These are phyloP conservation scores for Neofusicoccum laricinum DNA, from an alignment of 2,329 filamentous ascomycete genomes.

Conservation along the genomic window DNA sequence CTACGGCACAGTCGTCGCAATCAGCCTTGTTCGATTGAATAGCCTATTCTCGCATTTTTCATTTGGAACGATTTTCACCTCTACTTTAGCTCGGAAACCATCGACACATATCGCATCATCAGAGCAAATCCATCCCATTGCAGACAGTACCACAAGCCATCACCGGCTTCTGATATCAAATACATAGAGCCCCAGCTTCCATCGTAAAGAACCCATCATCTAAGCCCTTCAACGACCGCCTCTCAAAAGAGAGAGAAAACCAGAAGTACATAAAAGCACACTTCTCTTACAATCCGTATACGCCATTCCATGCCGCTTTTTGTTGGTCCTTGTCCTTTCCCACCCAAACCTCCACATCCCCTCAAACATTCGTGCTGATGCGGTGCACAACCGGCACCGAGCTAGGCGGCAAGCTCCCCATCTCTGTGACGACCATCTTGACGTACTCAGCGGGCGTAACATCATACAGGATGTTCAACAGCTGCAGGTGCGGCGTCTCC, in stretches of 20 bases:
- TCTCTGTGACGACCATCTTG: constrained; percentile 85
- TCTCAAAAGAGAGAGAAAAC: not conserved
- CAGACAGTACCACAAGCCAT: not conserved
- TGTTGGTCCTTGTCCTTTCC: not conserved
- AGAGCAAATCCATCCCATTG: not conserved
- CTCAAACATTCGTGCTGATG: constrained; percentile 37
- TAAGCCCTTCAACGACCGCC: not conserved
- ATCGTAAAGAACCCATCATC: not conserved
- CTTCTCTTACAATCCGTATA: not conserved
- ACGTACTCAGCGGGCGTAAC: constrained; percentile 85
- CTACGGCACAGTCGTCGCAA: too few relatives aligned
- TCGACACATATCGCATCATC: not conserved
- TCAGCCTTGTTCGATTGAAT: too few relatives aligned
- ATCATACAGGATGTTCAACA: constrained; percentile 81
- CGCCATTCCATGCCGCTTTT: constrained; percentile 12
- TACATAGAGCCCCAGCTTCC: not conserved
- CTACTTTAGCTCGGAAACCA: too few relatives aligned
- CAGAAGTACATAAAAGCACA: not conserved
- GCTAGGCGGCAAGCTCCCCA: constrained; percentile 80
- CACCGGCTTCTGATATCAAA: not conserved
- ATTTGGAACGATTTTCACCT: too few relatives aligned
- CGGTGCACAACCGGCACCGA: constrained; percentile 76
- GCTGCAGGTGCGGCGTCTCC: constrained; percentile 44
- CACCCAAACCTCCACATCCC: not conserved
- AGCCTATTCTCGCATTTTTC: too few relatives aligned